A percentile compares a stretch with the other conserved stretches of the same genome.
Conservation (phyloP, 176 grass and related monocot species). For the Eremochloa ophiuroides region DNA sequence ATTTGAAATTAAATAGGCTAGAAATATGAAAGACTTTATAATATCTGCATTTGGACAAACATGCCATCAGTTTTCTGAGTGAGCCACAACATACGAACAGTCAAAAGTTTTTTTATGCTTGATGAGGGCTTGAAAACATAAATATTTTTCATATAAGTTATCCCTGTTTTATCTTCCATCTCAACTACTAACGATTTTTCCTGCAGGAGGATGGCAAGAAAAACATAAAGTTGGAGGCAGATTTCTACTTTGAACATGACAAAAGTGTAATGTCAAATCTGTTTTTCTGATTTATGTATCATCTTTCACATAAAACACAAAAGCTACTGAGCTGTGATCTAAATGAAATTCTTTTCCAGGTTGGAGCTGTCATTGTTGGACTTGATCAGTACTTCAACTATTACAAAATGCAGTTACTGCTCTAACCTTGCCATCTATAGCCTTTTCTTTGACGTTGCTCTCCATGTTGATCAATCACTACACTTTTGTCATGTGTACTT, state of each 20-base stretch:
- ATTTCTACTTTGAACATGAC: conserved; percentile 80
- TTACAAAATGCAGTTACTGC: conserved; percentile 85
- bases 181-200: conserved; percentile 29
- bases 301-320: neutral
- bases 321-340: neutral
- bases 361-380: conserved; percentile 90
- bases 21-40: conserved; percentile 4
- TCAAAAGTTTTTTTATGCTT: neutral
- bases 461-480: conserved; percentile 25
- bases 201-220: conserved; percentile 84
- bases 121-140: neutral
- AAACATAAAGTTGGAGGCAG: conserved; percentile 62
- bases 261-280: conserved; percentile 63
- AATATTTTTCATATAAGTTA: neutral
- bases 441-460: conserved; percentile 9
- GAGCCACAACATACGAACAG: neutral
- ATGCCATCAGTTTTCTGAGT: neutral
- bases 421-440: conserved; percentile 20
- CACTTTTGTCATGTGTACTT: neutral
- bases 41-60: conserved; percentile 12
- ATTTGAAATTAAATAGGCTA: neutral
- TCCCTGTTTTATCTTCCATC: neutral
- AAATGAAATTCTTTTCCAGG: conserved; percentile 52
- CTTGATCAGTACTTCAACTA: conserved; percentile 97
- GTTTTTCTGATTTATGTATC: conserved; percentile 24